phyloP scores from a whole-genome alignment of 352 stramenopile species.

The Aphanomyces cochlioides region DNA sequence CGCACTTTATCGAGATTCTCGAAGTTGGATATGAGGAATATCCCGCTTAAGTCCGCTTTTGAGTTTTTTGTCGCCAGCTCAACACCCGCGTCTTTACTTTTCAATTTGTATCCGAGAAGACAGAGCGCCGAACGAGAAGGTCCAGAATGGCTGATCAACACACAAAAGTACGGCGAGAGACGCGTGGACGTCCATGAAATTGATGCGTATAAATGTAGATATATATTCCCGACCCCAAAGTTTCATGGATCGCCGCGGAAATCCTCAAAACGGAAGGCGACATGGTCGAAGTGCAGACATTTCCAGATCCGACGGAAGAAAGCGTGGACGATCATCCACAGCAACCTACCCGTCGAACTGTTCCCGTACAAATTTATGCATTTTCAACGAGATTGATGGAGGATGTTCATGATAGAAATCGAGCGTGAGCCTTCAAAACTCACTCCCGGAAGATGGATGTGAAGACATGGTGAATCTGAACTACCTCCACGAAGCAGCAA shows the following conservation, averaged over 20 bases:
- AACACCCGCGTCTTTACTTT: conserved; percentile 10
- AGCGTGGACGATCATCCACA: conserved; percentile 56
- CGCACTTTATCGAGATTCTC: conserved; percentile 9
- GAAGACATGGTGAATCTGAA: conserved; percentile 86
- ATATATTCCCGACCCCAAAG: conserved; percentile 73
- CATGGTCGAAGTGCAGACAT: conserved; percentile 76
- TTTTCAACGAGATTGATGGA: not conserved
- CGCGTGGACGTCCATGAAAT: not conserved
- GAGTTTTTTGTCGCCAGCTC: not conserved
- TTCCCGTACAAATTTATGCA: conserved; percentile 37
- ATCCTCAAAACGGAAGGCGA: conserved; percentile 76
- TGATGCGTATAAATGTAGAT: conserved; percentile 41
- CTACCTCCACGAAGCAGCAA: conserved; percentile 89
- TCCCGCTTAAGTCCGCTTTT: not conserved
- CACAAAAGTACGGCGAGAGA: not conserved
- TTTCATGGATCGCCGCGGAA: conserved; percentile 77
- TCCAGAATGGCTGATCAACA: conserved; percentile 11
- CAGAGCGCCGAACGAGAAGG: not conserved
- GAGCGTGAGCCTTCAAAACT: conserved; percentile 73
- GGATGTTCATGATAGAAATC: conserved; percentile 50
- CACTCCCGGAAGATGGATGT: conserved; percentile 50
- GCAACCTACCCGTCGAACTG: conserved; percentile 47
- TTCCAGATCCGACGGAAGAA: conserved; percentile 67
- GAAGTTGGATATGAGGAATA: not conserved
- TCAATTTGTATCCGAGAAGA: conserved; percentile 7